Base-by-base conservation (phyloP, 2,329 filamentous ascomycete genomes). In the Nannizzia gypsea region DNA sequence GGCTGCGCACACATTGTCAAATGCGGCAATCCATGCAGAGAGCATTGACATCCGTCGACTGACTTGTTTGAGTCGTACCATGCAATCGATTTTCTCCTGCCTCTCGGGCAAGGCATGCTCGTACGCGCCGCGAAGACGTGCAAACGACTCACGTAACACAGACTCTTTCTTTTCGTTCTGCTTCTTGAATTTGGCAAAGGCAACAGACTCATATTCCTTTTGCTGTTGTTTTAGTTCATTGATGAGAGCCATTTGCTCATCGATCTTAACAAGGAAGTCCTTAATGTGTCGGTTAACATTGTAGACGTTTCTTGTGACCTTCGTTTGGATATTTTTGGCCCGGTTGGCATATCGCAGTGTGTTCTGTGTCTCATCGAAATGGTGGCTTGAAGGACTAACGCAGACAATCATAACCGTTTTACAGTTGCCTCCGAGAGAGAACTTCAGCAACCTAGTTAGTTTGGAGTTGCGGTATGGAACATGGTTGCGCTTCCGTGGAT, bases 401-500 rank as follows among this genome's bases (percentile, higher is more conserved):
- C 93, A 99, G 26, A 99, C 93, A 72, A 99, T 97, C 93, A 99
- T 99, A 71, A 99, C 93, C 0, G 93, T 99, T 75, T 91, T 95
- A 80, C 93, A 99, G 73, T 99, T 99, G 2, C 93, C 93, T 31
- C 93, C 93, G 0, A 99, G 83, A 0, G 92, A 96, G 75, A 99
- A 99, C 69, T 99, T 99, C 59, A 99, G 82, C 3, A 99, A 80
- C 58, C 93, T 86, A 0, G 93, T 99, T 59, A 99, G 85, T 70
- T 97, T 99, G 64, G 92, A 97, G 76, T 99, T 97, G 67, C 93
- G 85, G 76, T 99, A 99, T 0, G 93, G 93, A 13, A 99, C 88
- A 73, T 99, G 93, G 66, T 95, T 93, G 65, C 84, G 87, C 76
- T 93, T 95, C 57, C 90, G 84, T 3, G 89, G 84, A 70, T 99